A percentile compares a stretch with the other conserved stretches of the same genome.
Evolutionary conservation across 1,139 yeast genomes (phyloP).

Genomic region (Meyerozyma sp.): DNA sequence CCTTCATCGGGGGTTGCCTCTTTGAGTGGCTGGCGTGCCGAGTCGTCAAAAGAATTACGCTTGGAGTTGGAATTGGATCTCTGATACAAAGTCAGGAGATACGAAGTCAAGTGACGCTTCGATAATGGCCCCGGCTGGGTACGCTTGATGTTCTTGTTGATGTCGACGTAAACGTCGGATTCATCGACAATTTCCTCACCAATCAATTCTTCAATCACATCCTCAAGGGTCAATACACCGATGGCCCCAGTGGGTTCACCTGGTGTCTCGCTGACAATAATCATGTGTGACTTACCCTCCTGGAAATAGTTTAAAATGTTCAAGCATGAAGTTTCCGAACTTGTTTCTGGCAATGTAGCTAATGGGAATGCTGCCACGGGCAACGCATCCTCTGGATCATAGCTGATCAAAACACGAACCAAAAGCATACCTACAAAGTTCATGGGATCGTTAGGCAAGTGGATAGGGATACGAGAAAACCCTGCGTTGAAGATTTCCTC

Average conservation of each 20-base stretch:
- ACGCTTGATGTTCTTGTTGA: constrained; percentile 80
- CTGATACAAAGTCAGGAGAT: constrained; percentile 56
- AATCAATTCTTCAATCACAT: constrained; percentile 93
- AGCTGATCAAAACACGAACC: constrained; percentile 86
- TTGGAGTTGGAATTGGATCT: constrained; percentile 29
- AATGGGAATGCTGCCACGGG: constrained; percentile 92
- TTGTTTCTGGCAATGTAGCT: constrained; percentile 94
- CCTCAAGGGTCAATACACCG: constrained; percentile 92
- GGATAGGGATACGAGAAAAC: constrained; percentile 93
- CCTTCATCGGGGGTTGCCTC: neutral
- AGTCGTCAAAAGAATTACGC: constrained; percentile 31
- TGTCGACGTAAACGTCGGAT: constrained; percentile 90
- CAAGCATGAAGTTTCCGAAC: constrained; percentile 85
- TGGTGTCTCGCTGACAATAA: constrained; percentile 80
- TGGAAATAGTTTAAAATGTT: constrained; percentile 93
- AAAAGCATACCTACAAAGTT: constrained; percentile 94
- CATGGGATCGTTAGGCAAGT: constrained; percentile 80
- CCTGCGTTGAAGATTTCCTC: constrained; percentile 93
- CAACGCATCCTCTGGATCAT: constrained; percentile 93
- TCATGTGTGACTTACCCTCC: constrained; percentile 98
- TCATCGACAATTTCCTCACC: constrained; percentile 98
- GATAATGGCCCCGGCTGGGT: constrained; percentile 81
- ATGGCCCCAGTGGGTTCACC: constrained; percentile 85
- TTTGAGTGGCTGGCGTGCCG: neutral
- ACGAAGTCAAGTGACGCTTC: constrained; percentile 64